Percentiles rank a stretch among this genome's conserved stretches.
These are phyloP conservation scores for Isoetes engelmannii DNA, from an alignment of 83 land plant species.

Conservation along the genomic window DNA sequence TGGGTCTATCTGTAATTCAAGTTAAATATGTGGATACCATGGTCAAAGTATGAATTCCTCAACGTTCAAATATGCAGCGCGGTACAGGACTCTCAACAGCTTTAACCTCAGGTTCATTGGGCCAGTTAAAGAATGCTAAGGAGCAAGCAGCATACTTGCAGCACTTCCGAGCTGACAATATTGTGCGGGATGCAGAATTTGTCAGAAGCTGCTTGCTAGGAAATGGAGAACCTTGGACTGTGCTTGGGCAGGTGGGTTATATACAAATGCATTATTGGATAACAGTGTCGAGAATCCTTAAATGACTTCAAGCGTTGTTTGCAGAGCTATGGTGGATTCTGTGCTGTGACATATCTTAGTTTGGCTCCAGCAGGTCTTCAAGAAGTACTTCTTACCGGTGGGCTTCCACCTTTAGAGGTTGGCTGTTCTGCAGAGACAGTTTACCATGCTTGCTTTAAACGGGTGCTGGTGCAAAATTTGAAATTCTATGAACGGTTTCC, in stretches of 20 bases:
- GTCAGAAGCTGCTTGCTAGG: slow-evolving; percentile 61
- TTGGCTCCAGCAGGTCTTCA: slow-evolving; percentile 78
- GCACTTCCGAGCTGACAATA: slow-evolving; percentile 91
- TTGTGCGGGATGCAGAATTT: slow-evolving; percentile 84
- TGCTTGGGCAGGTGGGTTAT: slow-evolving; percentile 78
- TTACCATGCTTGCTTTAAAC: slow-evolving; percentile 66
- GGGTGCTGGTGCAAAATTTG: slow-evolving; percentile 66
- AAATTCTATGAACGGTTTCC: slow-evolving; percentile 88
- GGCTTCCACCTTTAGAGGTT: slow-evolving; percentile 72
- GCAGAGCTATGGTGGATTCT: slow-evolving; percentile 95
- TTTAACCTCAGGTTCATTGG: slow-evolving; percentile 59
- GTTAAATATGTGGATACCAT: background rate
- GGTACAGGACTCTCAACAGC: slow-evolving; percentile 98
- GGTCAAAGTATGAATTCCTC: background rate
- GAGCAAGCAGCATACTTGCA: slow-evolving; percentile 59
- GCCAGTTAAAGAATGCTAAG: slow-evolving; percentile 52
- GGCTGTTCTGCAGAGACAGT: slow-evolving; percentile 83
- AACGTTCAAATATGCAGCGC: slow-evolving; percentile 44
- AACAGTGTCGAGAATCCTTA: background rate
- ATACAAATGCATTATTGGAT: background rate
- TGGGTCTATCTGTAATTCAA: slow-evolving; percentile 1
- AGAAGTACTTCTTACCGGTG: slow-evolving; percentile 82
- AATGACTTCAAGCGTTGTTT: background rate
- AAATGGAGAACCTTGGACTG: slow-evolving; percentile 72
- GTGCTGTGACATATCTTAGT: slow-evolving; percentile 94